Evolutionary conservation across 257 asterid species (phyloP).

Genomic region (Catharanthus roseus): DNA sequence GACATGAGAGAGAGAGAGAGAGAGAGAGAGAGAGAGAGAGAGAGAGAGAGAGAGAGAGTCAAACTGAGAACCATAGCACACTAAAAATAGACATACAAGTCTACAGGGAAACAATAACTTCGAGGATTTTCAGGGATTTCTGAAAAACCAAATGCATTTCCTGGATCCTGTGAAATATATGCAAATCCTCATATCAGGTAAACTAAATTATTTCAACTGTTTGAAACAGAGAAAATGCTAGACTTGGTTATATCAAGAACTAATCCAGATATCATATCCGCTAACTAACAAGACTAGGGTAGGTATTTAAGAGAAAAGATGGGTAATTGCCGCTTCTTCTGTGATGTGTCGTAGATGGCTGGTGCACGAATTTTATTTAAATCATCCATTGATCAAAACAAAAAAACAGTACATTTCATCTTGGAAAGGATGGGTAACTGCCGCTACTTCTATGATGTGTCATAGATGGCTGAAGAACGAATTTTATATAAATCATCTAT

Average conservation of each 20-base stretch:
- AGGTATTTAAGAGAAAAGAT: background rate
- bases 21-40: background rate
- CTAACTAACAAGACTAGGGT: background rate
- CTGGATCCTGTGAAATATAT: background rate
- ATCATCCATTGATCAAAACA: background rate
- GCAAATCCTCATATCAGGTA: background rate
- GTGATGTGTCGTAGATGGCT: no score
- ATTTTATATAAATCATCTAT: no score
- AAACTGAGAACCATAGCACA: constrained; percentile 1
- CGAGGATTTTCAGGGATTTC: no score
- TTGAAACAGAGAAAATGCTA: background rate
- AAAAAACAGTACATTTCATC: no score
- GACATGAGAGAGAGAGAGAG: background rate
- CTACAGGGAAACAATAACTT: background rate
- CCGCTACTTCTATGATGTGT: no score
- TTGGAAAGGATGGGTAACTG: no score
- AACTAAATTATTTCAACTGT: background rate
- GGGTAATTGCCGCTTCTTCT: background rate
- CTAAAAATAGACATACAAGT: background rate
- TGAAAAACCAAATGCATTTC: background rate
- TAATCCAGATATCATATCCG: background rate
- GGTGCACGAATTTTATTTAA: background rate
- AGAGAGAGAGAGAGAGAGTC: constrained; percentile 1
- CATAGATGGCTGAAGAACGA: no score
- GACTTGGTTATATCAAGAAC: background rate